phyloP scores from a whole-genome alignment of 2,329 filamentous ascomycete species.

The Fusarium setosum region DNA sequence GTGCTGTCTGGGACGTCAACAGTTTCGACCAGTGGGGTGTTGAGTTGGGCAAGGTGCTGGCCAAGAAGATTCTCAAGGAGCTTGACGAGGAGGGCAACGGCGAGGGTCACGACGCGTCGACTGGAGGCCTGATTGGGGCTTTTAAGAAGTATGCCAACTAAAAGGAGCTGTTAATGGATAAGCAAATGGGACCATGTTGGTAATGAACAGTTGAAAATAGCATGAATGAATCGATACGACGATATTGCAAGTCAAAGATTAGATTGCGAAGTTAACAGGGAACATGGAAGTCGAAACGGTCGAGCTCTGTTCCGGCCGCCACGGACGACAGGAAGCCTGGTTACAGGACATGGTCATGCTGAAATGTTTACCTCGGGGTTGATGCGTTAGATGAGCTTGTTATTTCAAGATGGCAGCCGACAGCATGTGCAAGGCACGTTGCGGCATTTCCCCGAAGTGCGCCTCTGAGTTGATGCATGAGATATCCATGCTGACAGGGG shows the following conservation, averaged over 20 bases:
- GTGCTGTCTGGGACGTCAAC: constrained; percentile 99
- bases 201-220: constrained; percentile 33
- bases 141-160: constrained; percentile 82
- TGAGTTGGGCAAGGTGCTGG: constrained; percentile 94
- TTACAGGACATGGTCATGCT: no score
- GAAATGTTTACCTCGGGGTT: neutral
- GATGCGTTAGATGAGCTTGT: neutral
- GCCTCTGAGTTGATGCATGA: neutral
- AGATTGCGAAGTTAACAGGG: neutral
- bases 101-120: constrained; percentile 84
- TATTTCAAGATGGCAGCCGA: constrained; percentile 1
- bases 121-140: constrained; percentile 87
- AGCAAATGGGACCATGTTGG: constrained; percentile 22
- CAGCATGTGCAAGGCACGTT: neutral
- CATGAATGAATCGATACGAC: constrained; percentile 27
- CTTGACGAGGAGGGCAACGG: constrained; percentile 82
- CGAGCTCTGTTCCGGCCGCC: neutral
- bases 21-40: constrained; percentile 99
- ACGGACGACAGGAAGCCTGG: no score
- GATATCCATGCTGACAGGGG: neutral
- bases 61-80: constrained; percentile 90
- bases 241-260: neutral
- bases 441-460: constrained; percentile 25
- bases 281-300: neutral
- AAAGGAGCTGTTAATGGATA: constrained; percentile 40